Evolutionary conservation across 129 eudicot genomes (phyloP).

Genomic region (Calendula officinalis): DNA sequence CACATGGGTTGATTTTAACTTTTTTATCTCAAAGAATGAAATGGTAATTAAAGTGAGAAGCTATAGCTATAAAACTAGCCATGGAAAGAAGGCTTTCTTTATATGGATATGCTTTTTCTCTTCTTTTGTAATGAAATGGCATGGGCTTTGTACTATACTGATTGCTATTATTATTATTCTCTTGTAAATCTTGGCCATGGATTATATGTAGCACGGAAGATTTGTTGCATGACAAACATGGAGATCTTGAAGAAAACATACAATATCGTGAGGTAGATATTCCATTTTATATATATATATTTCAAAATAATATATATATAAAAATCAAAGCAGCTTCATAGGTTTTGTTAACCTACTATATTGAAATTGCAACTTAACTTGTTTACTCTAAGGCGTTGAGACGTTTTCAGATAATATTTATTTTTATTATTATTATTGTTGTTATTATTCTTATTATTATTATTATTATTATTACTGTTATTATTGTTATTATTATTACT

Average conservation of each 20-base stretch:
- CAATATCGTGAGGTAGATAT: slow-evolving; percentile 73
- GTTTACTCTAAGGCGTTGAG: no score
- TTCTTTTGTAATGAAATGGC: slow-evolving; percentile 26
- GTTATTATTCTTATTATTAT: not conserved
- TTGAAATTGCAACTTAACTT: no score
- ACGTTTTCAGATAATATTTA: no score
- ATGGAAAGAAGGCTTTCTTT: slow-evolving; percentile 43
- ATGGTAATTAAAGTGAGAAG: slow-evolving; percentile 31
- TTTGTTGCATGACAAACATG: slow-evolving; percentile 79
- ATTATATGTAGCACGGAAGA: slow-evolving; percentile 63
- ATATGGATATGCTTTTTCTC: slow-evolving; percentile 34
- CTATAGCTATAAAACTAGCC: slow-evolving; percentile 39
- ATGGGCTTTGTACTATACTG: slow-evolving; percentile 53
- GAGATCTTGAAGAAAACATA: slow-evolving; percentile 46
- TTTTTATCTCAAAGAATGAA: slow-evolving; percentile 31
- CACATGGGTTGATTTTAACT: slow-evolving; percentile 63
- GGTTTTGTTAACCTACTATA: no score
- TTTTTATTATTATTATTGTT: no score
- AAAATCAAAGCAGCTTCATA: no score
- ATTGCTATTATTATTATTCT: slow-evolving; percentile 44
- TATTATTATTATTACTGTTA: no score
- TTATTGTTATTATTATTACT: no score
- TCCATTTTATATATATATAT: no score
- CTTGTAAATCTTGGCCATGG: slow-evolving; percentile 33
- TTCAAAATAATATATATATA: no score